Conservation (phyloP, 2,329 filamentous ascomycete genomes). For the Trichoderma gracile region DNA sequence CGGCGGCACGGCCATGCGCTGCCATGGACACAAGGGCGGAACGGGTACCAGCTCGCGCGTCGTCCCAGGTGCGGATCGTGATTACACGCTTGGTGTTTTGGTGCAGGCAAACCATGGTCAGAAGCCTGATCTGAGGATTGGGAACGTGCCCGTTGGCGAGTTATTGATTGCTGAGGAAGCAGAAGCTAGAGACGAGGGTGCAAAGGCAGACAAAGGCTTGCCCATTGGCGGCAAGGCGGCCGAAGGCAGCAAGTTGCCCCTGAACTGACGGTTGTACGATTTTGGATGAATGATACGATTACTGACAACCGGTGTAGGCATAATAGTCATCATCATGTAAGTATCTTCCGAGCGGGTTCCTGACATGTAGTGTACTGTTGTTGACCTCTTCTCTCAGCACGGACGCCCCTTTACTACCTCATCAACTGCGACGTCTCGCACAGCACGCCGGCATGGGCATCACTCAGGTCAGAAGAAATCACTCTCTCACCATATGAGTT, state of each 20-base stretch:
- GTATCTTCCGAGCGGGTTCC: no score
- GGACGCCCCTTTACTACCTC: background rate
- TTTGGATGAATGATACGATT: no score
- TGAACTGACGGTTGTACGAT: background rate
- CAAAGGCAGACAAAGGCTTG: background rate
- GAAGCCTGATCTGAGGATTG: slow-evolving; percentile 4
- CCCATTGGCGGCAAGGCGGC: slow-evolving; percentile 2
- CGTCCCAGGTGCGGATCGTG: background rate
- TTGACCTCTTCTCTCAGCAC: background rate
- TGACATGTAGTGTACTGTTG: no score
- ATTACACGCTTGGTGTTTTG: background rate
- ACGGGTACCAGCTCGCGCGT: background rate
- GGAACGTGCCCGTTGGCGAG: background rate
- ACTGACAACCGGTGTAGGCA: background rate
- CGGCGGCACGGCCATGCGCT: slow-evolving; percentile 3
- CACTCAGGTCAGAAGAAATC: background rate
- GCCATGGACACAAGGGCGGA: slow-evolving; percentile 1
- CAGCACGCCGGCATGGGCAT: slow-evolving; percentile 11
- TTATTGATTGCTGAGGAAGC: background rate
- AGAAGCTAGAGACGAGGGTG: background rate
- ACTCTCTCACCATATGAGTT: background rate
- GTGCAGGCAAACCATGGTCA: background rate
- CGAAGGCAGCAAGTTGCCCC: background rate
- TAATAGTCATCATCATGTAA: slow-evolving; percentile 1
- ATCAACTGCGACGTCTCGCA: slow-evolving; percentile 6